A percentile compares a stretch with the other conserved stretches of the same genome.
Evolutionary conservation across 108 stramenopile species (phyloP).

Genomic region (Heterococcus sp.): DNA sequence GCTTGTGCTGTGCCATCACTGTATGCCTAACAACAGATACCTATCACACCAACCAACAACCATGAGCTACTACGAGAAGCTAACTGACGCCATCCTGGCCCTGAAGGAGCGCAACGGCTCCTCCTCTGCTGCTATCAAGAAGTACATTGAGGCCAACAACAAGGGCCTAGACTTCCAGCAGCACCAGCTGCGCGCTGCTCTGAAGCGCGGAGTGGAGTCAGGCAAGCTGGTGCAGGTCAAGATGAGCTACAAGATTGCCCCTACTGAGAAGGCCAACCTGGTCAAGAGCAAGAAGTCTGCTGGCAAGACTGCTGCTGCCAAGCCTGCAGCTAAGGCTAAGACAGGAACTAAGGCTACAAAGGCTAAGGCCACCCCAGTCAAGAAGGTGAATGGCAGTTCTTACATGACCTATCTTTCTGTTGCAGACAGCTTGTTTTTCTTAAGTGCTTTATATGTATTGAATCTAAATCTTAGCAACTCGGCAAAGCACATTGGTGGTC

Average conservation of each 20-base stretch:
- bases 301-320: slow-evolving; percentile 4
- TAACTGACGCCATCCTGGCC: slow-evolving; percentile 11
- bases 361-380: no score
- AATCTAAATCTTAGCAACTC: no score
- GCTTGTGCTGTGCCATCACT: no score
- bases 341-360: background rate
- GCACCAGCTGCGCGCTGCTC: slow-evolving; percentile 39
- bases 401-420: no score
- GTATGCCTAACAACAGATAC: no score
- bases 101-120: slow-evolving; percentile 34
- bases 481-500: no score
- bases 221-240: slow-evolving; percentile 49
- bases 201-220: slow-evolving; percentile 39
- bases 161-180: slow-evolving; percentile 31
- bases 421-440: no score
- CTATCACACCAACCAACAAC: no score
- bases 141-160: slow-evolving; percentile 32
- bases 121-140: slow-evolving; percentile 19
- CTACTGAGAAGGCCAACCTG: slow-evolving; percentile 43
- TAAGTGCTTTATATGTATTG: no score
- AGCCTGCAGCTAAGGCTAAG: background rate
- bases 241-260: slow-evolving; percentile 33
- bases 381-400: no score
- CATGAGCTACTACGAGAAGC: slow-evolving; percentile 8
- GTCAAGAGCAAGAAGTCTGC: slow-evolving; percentile 1